These are phyloP conservation scores for Tulasnella calospora DNA, from an alignment of 768 basidiomycete genomes.

Conservation along the genomic window DNA sequence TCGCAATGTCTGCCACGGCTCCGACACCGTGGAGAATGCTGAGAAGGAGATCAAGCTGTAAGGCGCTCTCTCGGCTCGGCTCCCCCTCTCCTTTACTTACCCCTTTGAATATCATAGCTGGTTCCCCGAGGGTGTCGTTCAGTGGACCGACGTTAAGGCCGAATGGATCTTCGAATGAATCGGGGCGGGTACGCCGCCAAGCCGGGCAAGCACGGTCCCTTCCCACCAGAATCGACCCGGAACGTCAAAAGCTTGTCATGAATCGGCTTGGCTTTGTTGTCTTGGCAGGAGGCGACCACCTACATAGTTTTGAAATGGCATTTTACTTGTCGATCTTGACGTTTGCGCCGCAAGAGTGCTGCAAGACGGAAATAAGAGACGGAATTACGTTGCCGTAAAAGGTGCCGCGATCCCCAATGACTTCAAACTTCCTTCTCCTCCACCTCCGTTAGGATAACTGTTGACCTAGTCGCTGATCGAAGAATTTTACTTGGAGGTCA, in stretches of 20 bases:
- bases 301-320: constrained; percentile 2
- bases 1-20: constrained; percentile 91
- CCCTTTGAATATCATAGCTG: constrained; percentile 49
- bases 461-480: too few species aligned
- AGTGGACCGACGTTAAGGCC: constrained; percentile 62
- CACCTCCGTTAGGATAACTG: neutral
- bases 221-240: neutral
- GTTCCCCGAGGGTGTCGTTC: constrained; percentile 82
- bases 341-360: neutral
- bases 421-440: neutral
- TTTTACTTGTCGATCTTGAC: constrained; percentile 6
- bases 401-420: neutral
- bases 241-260: neutral
- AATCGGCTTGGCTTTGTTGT: constrained; percentile 4
- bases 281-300: neutral
- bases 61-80: constrained; percentile 36
- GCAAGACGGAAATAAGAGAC: neutral
- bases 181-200: constrained; percentile 3
- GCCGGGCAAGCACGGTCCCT: neutral
- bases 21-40: constrained; percentile 80
- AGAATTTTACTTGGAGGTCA: too few species aligned
- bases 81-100: neutral
- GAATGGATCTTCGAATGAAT: constrained; percentile 75
- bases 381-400: neutral
- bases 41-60: constrained; percentile 93